Conservation (phyloP, 345 rosid species). For the Melaleuca alternifolia region DNA sequence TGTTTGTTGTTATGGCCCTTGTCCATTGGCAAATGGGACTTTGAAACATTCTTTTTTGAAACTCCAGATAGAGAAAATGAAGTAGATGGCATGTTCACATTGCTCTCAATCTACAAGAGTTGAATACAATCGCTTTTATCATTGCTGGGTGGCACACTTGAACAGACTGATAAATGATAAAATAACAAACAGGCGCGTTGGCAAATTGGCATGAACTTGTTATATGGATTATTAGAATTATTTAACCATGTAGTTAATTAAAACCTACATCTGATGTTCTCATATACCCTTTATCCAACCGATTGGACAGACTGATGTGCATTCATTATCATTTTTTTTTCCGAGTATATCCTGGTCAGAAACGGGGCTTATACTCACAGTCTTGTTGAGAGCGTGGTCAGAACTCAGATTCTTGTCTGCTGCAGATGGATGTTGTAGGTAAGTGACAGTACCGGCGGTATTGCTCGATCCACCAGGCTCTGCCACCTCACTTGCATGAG, state of each 20-base stretch:
- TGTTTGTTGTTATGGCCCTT: conserved; percentile 31
- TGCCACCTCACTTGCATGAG: conserved; percentile 32
- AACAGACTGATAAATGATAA: not conserved
- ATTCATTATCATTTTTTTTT: not conserved
- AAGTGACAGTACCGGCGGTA: conserved; percentile 30
- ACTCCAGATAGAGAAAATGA: conserved; percentile 46
- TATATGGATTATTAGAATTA: not conserved
- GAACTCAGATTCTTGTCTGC: conserved; percentile 39
- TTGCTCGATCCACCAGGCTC: conserved; percentile 33
- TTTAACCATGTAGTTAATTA: not conserved
- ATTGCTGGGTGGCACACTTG: not conserved
- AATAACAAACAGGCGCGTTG: not conserved
- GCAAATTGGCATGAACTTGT: not conserved
- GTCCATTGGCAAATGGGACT: conserved; percentile 32
- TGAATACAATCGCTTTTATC: not conserved
- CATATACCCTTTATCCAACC: not conserved
- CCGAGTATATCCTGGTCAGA: not conserved
- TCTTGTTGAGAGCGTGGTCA: conserved; percentile 38
- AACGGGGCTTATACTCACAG: conserved; percentile 28
- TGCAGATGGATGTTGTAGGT: conserved; percentile 38
- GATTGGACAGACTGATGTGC: not conserved
- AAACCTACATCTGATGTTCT: not conserved
- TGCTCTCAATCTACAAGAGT: conserved; percentile 24
- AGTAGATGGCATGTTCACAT: conserved; percentile 46
- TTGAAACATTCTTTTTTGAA: conserved; percentile 41